phyloP scores from a whole-genome alignment of 2,329 filamentous ascomycete species.

The Venturia oleaginea region DNA sequence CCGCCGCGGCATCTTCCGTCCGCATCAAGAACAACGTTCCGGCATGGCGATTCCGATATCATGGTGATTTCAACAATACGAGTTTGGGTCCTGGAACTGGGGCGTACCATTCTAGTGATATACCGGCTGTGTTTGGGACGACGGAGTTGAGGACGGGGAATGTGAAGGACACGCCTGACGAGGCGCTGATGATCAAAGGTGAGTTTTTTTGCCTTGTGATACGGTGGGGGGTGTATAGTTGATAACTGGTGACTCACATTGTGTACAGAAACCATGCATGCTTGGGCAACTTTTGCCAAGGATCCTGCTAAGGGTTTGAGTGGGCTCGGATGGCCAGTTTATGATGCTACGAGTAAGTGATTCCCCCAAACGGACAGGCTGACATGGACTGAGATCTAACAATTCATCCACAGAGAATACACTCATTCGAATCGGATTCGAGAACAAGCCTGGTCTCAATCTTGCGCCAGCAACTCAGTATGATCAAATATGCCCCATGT shows the following conservation, averaged over 20 bases:
- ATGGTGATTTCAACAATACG: constrained; percentile 10
- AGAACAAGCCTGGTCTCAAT: constrained; percentile 1
- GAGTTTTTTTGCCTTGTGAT: not conserved
- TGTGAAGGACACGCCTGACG: not conserved
- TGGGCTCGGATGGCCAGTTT: constrained; percentile 12
- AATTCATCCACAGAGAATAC: not conserved
- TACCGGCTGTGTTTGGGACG: constrained; percentile 14
- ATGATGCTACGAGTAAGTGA: constrained; percentile 13
- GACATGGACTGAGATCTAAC: not conserved
- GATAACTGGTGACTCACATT: not conserved
- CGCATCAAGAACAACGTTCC: not conserved
- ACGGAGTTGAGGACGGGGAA: constrained; percentile 8
- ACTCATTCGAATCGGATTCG: not conserved
- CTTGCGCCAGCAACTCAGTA: constrained; percentile 2
- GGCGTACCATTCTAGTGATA: constrained; percentile 12
- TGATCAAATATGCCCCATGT: not conserved
- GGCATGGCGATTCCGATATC: constrained; percentile 11
- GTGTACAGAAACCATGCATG: not conserved
- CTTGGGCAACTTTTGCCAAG: constrained; percentile 13
- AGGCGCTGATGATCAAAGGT: constrained; percentile 2
- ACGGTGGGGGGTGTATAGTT: no score
- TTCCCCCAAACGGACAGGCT: not conserved
- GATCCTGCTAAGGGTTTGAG: constrained; percentile 9
- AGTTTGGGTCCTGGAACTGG: constrained; percentile 13
- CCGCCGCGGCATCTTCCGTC: not conserved